These are phyloP conservation scores for Monosporascus sp. DNA, from an alignment of 2,329 filamentous ascomycete species.

Conservation along the genomic window DNA sequence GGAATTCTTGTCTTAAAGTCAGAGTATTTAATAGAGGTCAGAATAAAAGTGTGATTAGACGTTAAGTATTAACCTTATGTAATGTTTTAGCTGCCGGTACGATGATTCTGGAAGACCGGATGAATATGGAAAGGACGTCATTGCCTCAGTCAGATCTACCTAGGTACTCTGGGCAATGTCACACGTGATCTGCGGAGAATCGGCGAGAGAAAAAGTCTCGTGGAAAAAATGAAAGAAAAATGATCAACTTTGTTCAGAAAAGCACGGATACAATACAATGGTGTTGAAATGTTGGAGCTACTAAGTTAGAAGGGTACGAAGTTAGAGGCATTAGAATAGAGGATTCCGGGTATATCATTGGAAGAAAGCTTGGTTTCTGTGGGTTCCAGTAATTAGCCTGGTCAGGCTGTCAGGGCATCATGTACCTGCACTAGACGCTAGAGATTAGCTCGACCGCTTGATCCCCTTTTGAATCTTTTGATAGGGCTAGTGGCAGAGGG, in stretches of 20 bases:
- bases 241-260: background rate
- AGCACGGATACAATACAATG: background rate
- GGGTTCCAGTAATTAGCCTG: background rate
- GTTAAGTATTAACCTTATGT: too few relatives aligned
- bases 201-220: background rate
- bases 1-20: too few relatives aligned
- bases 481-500: background rate
- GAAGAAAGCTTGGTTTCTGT: background rate
- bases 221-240: background rate
- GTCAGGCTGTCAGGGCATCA: too few relatives aligned
- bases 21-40: background rate
- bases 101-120: background rate
- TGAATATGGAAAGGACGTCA: background rate
- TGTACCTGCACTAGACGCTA: background rate
- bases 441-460: background rate
- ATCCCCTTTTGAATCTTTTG: background rate
- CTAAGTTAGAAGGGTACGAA: background rate
- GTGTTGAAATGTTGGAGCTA: background rate
- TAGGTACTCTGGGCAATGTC: too few relatives aligned
- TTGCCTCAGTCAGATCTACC: background rate
- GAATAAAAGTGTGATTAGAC: background rate
- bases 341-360: background rate
- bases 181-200: background rate
- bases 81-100: too few relatives aligned
- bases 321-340: background rate